phyloP scores from a whole-genome alignment of 2,329 filamentous ascomycete genomes.

The Neonectria punicea region DNA sequence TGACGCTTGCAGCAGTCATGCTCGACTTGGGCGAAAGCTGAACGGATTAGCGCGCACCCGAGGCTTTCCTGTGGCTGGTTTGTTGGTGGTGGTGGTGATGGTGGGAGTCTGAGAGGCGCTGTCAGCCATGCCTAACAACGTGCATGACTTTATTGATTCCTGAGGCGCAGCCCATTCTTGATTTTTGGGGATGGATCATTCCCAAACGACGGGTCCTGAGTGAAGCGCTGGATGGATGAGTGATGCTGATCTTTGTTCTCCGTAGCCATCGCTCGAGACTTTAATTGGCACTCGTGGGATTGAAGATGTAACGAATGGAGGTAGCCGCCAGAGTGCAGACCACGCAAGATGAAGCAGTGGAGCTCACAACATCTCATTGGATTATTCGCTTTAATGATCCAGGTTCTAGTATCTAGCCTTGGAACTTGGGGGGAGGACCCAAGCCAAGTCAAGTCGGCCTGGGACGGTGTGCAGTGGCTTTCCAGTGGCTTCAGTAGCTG shows the following conservation, averaged over 20 bases:
- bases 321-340: conserved; percentile 4
- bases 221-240: neutral
- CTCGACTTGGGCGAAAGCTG: conserved; percentile 7
- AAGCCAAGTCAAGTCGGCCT: neutral
- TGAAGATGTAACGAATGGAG: conserved; percentile 17
- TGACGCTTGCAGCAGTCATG: conserved; percentile 14
- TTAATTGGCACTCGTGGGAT: conserved; percentile 9
- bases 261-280: neutral
- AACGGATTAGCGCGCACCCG: conserved; percentile 15
- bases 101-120: neutral
- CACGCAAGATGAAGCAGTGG: conserved; percentile 22
- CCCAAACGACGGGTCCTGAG: neutral
- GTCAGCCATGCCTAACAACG: conserved; percentile 20
- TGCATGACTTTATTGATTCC: conserved; percentile 17
- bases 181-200: conserved; percentile 13
- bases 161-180: conserved; percentile 9
- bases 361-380: conserved; percentile 6
- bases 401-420: neutral
- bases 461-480: neutral
- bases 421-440: neutral
- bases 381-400: neutral
- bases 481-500: conserved; percentile 9
- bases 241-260: conserved; percentile 1
- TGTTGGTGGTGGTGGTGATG: neutral
- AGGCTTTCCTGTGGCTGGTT: conserved; percentile 12